Conservation (phyloP, 164 flowering plant species). For the Macadamia tetraphylla region DNA sequence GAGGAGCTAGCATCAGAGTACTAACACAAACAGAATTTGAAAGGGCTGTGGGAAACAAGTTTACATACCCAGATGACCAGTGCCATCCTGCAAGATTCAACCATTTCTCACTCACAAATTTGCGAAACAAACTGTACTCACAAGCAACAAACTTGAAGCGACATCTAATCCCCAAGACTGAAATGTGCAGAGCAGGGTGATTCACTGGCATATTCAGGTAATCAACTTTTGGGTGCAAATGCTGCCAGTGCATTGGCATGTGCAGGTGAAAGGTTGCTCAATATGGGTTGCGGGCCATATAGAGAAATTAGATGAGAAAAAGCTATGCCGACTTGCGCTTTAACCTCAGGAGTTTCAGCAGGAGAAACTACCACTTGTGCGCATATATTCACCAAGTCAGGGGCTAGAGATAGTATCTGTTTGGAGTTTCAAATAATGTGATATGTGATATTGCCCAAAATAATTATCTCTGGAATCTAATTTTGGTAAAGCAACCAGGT, state of each 20-base stretch:
- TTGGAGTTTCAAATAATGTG: conserved; percentile 4
- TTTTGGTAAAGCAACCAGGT: neutral
- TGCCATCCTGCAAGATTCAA: neutral
- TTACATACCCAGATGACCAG: conserved; percentile 2
- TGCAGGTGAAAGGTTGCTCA: conserved; percentile 71
- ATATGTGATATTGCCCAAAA: neutral
- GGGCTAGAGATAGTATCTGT: conserved; percentile 71
- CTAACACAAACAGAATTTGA: neutral
- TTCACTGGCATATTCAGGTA: neutral
- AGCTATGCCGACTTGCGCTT: conserved; percentile 63
- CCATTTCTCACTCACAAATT: neutral
- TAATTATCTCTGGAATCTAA: neutral
- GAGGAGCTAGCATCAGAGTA: neutral
- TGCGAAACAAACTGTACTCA: neutral
- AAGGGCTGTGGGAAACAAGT: neutral
- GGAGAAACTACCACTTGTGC: conserved; percentile 79
- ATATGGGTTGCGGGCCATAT: conserved; percentile 83
- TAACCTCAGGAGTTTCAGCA: conserved; percentile 72
- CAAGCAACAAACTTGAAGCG: neutral
- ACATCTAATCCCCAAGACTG: too few relatives aligned
- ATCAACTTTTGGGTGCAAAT: conserved; percentile 51
- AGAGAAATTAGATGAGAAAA: conserved; percentile 78
- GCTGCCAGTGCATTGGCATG: conserved; percentile 85
- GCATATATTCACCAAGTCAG: conserved; percentile 77
- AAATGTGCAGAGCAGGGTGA: neutral